phyloP scores from a whole-genome alignment of 768 basidiomycete species.

The Lactarius akahatsu region DNA sequence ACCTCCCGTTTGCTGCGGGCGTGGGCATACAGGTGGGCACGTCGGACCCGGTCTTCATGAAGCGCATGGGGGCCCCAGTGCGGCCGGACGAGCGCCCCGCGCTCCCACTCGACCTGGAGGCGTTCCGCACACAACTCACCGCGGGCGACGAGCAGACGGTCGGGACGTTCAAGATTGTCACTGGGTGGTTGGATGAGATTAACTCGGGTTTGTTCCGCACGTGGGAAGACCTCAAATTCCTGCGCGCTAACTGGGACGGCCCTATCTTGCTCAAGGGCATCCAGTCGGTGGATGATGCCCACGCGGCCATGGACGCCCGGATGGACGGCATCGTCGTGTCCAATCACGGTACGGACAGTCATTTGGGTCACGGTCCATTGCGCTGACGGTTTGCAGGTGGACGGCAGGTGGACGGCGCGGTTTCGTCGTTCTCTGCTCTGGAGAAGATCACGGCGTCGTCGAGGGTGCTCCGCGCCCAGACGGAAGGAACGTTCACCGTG shows the following conservation, averaged over 20 bases:
- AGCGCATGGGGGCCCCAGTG: conserved; percentile 47
- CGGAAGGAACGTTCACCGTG: conserved; percentile 59
- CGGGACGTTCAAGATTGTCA: conserved; percentile 49
- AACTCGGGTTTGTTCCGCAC: conserved; percentile 61
- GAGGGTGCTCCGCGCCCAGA: conserved; percentile 56
- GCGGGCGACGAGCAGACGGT: conserved; percentile 50
- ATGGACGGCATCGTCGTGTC: conserved; percentile 76
- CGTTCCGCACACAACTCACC: conserved; percentile 42
- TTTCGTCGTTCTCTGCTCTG: conserved; percentile 70
- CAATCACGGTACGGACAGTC: conserved; percentile 59
- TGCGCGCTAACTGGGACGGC: conserved; percentile 75
- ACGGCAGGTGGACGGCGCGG: conserved; percentile 75
- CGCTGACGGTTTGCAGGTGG: conserved; percentile 46
- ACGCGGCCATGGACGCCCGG: conserved; percentile 61
- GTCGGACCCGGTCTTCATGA: conserved; percentile 81
- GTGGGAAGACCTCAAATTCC: conserved; percentile 71
- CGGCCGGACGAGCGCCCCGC: conserved; percentile 40
- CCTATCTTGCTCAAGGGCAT: conserved; percentile 79
- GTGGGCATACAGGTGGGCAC: conserved; percentile 64
- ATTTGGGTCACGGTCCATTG: background rate
- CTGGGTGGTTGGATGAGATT: conserved; percentile 60
- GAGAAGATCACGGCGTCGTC: conserved; percentile 64
- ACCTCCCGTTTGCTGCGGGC: conserved; percentile 66
- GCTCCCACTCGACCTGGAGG: conserved; percentile 61
- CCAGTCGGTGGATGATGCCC: conserved; percentile 66